These are phyloP conservation scores for Suhomyces bokatorum DNA, from an alignment of 1,139 yeast species.

Conservation along the genomic window DNA sequence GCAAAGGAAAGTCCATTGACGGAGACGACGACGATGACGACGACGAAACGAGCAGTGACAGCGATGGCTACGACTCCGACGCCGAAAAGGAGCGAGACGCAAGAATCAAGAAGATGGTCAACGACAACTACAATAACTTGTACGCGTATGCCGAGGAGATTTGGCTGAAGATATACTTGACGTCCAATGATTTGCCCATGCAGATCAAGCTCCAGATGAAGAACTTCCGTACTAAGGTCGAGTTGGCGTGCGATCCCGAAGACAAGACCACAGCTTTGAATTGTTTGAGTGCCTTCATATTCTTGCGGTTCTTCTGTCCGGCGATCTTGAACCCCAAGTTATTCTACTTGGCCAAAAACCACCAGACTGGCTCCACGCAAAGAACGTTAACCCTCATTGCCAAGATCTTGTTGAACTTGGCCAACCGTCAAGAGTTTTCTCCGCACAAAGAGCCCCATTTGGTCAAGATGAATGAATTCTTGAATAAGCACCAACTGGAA, in stretches of 20 bases:
- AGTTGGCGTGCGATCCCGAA: conserved; percentile 58
- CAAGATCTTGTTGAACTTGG: conserved; percentile 77
- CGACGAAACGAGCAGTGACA: conserved; percentile 24
- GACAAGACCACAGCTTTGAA: conserved; percentile 59
- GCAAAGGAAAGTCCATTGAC: conserved; percentile 27
- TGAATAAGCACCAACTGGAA: conserved; percentile 57
- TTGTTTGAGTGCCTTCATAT: conserved; percentile 80
- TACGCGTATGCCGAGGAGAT: conserved; percentile 57
- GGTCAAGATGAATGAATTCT: conserved; percentile 66
- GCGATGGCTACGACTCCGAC: conserved; percentile 33
- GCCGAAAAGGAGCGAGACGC: conserved; percentile 32
- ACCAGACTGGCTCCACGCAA: conserved; percentile 70
- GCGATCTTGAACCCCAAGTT: conserved; percentile 87
- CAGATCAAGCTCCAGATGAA: conserved; percentile 64
- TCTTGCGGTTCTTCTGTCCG: conserved; percentile 86
- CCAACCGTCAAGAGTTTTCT: conserved; percentile 72
- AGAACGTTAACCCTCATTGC: conserved; percentile 80
- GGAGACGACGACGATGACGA: conserved; percentile 25
- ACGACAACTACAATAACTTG: conserved; percentile 55
- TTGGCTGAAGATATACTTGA: conserved; percentile 69
- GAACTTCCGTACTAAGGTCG: conserved; percentile 60
- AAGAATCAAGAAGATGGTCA: conserved; percentile 35
- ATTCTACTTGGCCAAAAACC: conserved; percentile 68
- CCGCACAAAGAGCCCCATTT: conserved; percentile 82
- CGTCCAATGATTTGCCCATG: conserved; percentile 76